phyloP scores from a whole-genome alignment of 441 rosid species.

The Erysimum cheiri region DNA sequence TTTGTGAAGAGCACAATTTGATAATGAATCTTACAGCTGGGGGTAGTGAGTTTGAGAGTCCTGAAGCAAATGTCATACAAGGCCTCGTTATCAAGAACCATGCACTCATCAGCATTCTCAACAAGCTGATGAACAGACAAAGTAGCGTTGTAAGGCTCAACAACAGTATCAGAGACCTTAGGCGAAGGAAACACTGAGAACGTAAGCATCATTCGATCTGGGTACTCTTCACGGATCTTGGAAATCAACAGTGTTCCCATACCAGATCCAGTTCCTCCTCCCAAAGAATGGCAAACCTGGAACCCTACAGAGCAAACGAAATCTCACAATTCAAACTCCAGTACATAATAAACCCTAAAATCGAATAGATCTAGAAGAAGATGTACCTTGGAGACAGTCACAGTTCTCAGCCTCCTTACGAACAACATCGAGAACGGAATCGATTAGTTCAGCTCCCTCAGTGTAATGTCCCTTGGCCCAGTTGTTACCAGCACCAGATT shows the following conservation, averaged over 20 bases:
- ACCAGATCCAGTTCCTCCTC: slow-evolving; percentile 52
- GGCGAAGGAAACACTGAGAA: slow-evolving; percentile 69
- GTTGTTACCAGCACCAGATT: slow-evolving; percentile 33
- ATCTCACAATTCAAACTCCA: background rate
- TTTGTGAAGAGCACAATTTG: background rate
- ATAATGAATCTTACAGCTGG: slow-evolving; percentile 25
- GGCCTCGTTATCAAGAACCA: slow-evolving; percentile 50
- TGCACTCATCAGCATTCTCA: slow-evolving; percentile 67
- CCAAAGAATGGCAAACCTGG: slow-evolving; percentile 50
- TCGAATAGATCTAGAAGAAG: slow-evolving; percentile 12
- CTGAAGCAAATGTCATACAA: slow-evolving; percentile 35
- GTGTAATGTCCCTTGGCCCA: slow-evolving; percentile 37
- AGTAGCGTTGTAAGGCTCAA: slow-evolving; percentile 71
- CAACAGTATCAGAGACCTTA: slow-evolving; percentile 66
- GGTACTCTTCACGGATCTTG: slow-evolving; percentile 67
- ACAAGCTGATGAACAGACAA: slow-evolving; percentile 70
- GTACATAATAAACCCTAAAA: background rate
- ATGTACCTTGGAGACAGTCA: slow-evolving; percentile 36
- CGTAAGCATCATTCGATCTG: slow-evolving; percentile 70
- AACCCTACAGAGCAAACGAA: slow-evolving; percentile 41
- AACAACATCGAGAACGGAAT: slow-evolving; percentile 35
- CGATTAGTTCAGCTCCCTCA: slow-evolving; percentile 38
- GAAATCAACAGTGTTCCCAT: slow-evolving; percentile 53
- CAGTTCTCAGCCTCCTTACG: slow-evolving; percentile 41
- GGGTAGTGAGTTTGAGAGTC: slow-evolving; percentile 61